These are phyloP conservation scores for Aspergillus brasiliensis DNA, from an alignment of 2,329 filamentous ascomycete genomes.

Conservation along the genomic window DNA sequence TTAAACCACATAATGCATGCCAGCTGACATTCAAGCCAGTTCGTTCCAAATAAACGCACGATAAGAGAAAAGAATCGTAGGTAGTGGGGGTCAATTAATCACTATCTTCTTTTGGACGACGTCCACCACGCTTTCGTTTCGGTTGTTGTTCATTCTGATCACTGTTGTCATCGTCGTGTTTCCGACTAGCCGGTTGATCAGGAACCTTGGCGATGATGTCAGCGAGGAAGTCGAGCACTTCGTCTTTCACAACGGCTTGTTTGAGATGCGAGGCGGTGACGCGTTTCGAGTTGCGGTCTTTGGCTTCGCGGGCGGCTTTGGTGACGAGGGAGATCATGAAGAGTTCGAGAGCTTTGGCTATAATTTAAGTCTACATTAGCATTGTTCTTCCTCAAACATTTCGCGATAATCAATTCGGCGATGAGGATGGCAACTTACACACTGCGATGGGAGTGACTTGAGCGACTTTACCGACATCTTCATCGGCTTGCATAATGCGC, in stretches of 20 bases:
- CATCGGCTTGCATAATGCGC: constrained; percentile 98
- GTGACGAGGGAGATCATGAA: constrained; percentile 96
- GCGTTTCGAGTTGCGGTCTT: constrained; percentile 79
- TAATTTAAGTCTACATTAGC: constrained; percentile 1
- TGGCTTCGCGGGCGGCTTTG: constrained; percentile 82
- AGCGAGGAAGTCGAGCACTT: constrained; percentile 89
- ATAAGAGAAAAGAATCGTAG: constrained; percentile 13
- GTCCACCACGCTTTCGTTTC: constrained; percentile 49
- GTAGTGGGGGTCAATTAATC: constrained; percentile 25
- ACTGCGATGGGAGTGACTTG: constrained; percentile 97
- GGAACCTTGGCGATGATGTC: constrained; percentile 88
- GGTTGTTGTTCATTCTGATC: constrained; percentile 52
- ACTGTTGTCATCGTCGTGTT: constrained; percentile 48
- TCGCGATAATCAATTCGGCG: background rate
- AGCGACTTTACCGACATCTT: constrained; percentile 96
- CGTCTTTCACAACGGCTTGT: constrained; percentile 81
- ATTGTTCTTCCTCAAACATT: too few relatives aligned
- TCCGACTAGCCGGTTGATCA: constrained; percentile 55
- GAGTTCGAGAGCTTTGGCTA: constrained; percentile 89
- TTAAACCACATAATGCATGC: too few relatives aligned
- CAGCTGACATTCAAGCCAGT: too few relatives aligned
- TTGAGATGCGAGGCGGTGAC: constrained; percentile 91
- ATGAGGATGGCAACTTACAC: constrained; percentile 51
- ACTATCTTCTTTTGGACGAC: constrained; percentile 45
- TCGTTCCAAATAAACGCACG: constrained; percentile 3